phyloP scores from a whole-genome alignment of 768 basidiomycete species.

The Candolleomyces eurysporus region DNA sequence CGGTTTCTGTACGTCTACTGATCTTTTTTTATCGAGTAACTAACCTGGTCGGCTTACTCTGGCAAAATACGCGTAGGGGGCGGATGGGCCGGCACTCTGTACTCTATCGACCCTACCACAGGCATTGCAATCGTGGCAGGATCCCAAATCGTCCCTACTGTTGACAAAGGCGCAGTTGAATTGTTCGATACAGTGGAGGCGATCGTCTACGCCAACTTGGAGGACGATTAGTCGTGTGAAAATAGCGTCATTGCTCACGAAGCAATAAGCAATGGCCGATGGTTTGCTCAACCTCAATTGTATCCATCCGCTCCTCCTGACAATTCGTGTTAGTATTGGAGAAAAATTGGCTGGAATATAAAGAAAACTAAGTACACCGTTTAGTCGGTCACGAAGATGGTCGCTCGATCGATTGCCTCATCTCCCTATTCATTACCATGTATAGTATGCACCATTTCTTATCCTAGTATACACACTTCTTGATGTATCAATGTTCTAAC shows the following conservation, averaged over 20 bases:
- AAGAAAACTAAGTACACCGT: no score
- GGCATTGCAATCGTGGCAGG: conserved; percentile 33
- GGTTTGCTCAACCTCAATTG: no score
- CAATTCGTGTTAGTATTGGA: no score
- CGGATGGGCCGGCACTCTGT: conserved; percentile 32
- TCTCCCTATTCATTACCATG: no score
- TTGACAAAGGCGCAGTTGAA: conserved; percentile 20
- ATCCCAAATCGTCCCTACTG: conserved; percentile 25
- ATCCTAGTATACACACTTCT: no score
- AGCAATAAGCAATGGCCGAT: no score
- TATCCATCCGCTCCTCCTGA: no score
- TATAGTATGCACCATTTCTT: no score
- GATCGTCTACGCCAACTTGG: conserved; percentile 25
- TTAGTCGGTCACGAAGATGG: no score
- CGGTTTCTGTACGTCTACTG: conserved; percentile 26
- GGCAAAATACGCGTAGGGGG: conserved; percentile 20
- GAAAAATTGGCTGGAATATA: no score
- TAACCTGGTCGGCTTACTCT: neutral
- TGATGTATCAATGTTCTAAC: no score
- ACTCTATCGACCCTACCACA: conserved; percentile 29
- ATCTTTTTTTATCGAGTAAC: neutral
- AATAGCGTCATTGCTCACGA: neutral
- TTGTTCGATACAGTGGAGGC: conserved; percentile 24
- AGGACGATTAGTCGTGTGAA: neutral
- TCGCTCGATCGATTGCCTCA: no score